These are phyloP conservation scores for Gardenia jasminoides DNA, from an alignment of 257 asterid genomes.

Conservation along the genomic window DNA sequence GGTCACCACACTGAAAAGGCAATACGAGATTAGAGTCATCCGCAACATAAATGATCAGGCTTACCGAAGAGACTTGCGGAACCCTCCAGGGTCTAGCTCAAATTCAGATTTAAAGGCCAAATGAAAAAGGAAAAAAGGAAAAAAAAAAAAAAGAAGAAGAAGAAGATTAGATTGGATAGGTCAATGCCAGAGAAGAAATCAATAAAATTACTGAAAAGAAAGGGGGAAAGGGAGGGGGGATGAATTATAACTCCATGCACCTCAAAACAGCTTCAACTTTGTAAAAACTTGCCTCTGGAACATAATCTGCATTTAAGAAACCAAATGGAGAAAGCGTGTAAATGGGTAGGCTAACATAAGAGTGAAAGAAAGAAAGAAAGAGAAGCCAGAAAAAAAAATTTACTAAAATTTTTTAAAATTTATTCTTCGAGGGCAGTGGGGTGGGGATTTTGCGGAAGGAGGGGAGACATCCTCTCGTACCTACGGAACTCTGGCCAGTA, in stretches of 20 bases:
- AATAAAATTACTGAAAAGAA: background rate
- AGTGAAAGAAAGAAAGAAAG: background rate
- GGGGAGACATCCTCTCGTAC: conserved; percentile 14
- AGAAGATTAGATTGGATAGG: conserved; percentile 4
- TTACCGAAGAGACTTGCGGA: conserved; percentile 89
- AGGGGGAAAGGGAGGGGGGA: background rate
- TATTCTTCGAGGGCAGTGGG: background rate
- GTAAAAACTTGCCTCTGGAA: conserved; percentile 76
- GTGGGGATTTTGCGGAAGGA: background rate
- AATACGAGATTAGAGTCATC: background rate
- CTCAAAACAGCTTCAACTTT: conserved; percentile 94
- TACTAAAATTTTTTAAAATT: background rate
- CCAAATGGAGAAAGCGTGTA: background rate
- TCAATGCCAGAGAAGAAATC: background rate
- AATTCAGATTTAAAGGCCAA: conserved; percentile 29
- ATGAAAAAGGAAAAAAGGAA: background rate
- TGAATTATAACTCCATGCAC: conserved; percentile 25
- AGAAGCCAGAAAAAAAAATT: background rate
- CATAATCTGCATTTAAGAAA: conserved; percentile 40
- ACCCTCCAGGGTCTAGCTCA: conserved; percentile 85
- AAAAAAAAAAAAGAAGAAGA: background rate
- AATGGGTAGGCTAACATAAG: background rate
- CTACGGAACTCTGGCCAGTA: conserved; percentile 51
- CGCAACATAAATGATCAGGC: conserved; percentile 8
- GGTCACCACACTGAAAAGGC: background rate